phyloP scores from a whole-genome alignment of 2,329 filamentous ascomycete genomes.

The Xylariales sp. region DNA sequence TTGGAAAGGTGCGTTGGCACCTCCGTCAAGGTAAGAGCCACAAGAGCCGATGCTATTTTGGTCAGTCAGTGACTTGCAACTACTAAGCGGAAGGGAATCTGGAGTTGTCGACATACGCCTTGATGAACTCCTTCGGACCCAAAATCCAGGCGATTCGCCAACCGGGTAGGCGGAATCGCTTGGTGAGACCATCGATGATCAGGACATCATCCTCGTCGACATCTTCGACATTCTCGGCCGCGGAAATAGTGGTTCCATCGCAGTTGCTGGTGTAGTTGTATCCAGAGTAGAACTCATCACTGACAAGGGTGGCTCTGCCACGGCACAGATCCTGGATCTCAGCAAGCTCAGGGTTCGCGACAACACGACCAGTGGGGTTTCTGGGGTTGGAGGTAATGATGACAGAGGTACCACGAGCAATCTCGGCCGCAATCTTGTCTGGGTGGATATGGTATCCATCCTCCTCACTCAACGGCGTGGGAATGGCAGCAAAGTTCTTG shows the following conservation, averaged over 20 bases:
- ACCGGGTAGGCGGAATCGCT: conserved; percentile 91
- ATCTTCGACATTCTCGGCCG: conserved; percentile 85
- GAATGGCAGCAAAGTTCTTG: conserved; percentile 87
- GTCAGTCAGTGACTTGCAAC: too few relatives aligned
- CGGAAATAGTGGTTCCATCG: conserved; percentile 83
- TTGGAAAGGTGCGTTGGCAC: conserved; percentile 92
- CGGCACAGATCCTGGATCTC: conserved; percentile 92
- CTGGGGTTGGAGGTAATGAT: conserved; percentile 93
- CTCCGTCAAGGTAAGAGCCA: conserved; percentile 90
- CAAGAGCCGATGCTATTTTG: conserved; percentile 69
- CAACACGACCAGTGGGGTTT: conserved; percentile 88
- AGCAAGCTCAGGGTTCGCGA: conserved; percentile 77
- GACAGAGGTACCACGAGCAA: conserved; percentile 78
- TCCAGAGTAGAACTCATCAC: conserved; percentile 94
- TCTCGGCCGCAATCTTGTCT: conserved; percentile 88
- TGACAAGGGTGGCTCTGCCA: conserved; percentile 84
- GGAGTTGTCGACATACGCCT: conserved; percentile 59
- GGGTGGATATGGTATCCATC: conserved; percentile 93
- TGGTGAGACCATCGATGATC: conserved; percentile 92
- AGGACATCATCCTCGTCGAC: conserved; percentile 88
- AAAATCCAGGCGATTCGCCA: conserved; percentile 97
- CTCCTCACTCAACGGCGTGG: conserved; percentile 75
- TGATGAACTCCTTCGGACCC: conserved; percentile 93
- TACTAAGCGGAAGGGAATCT: too few relatives aligned
- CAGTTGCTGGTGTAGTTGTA: conserved; percentile 96